A percentile compares a stretch with the other conserved stretches of the same genome.
These are phyloP conservation scores for Oidiodendron maius DNA, from an alignment of 495 filamentous ascomycete species.

Conservation along the genomic window DNA sequence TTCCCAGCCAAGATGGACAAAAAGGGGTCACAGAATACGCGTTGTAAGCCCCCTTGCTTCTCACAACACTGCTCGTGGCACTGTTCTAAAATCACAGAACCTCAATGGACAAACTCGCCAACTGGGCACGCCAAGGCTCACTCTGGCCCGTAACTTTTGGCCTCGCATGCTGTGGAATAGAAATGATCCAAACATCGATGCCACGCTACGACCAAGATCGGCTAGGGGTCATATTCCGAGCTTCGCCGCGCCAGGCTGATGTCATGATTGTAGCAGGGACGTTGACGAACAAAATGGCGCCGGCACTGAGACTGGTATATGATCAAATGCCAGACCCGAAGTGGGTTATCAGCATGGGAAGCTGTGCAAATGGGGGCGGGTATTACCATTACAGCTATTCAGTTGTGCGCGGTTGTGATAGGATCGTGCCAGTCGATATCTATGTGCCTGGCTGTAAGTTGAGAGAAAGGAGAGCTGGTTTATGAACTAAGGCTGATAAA, in stretches of 20 bases:
- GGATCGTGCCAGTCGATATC: slow-evolving; percentile 86
- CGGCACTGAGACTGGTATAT: slow-evolving; percentile 89
- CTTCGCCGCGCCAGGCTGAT: slow-evolving; percentile 89
- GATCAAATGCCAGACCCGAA: slow-evolving; percentile 96
- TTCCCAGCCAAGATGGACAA: slow-evolving; percentile 87
- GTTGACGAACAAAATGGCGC: slow-evolving; percentile 97
- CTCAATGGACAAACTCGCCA: slow-evolving; percentile 84
- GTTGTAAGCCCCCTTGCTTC: too few species aligned
- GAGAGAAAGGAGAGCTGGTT: too few species aligned
- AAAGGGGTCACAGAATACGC: slow-evolving; percentile 97
- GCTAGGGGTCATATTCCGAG: slow-evolving; percentile 94
- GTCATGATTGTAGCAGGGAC: slow-evolving; percentile 98
- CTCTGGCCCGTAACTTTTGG: slow-evolving; percentile 98
- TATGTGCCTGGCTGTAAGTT: slow-evolving; percentile 93
- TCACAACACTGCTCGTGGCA: too few species aligned
- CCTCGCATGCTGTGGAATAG: slow-evolving; percentile 91
- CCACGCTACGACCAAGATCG: slow-evolving; percentile 96
- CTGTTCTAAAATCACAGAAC: slow-evolving; percentile 63
- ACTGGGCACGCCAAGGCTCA: slow-evolving; percentile 91
- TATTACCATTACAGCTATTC: slow-evolving; percentile 95
- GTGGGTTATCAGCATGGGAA: slow-evolving; percentile 91
- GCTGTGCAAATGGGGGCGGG: slow-evolving; percentile 86
- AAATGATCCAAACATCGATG: slow-evolving; percentile 98
- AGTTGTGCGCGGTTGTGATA: slow-evolving; percentile 81
- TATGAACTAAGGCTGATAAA: too few species aligned